A percentile compares a stretch with the other conserved stretches of the same genome.
Evolutionary conservation across 129 eudicot genomes (phyloP).

Genomic region (Centrapalus pauciflorus): DNA sequence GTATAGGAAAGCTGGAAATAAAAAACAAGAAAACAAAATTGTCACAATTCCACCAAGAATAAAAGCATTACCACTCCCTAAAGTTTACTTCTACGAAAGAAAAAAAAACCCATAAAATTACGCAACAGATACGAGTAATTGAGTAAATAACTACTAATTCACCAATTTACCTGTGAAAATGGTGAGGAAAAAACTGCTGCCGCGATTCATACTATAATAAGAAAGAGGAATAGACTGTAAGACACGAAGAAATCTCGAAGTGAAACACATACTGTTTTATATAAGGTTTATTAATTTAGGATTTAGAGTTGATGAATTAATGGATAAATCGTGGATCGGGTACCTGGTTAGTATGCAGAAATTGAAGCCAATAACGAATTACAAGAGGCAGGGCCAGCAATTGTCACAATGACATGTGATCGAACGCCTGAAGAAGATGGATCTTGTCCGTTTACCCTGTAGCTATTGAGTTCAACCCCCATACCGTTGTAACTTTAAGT

Average conservation of each 20-base stretch:
- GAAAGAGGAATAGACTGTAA: background rate
- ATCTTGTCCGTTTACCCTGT: constrained; percentile 9
- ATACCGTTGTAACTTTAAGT: background rate
- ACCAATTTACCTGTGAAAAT: constrained; percentile 30
- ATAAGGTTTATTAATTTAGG: constrained; percentile 8
- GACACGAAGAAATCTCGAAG: background rate
- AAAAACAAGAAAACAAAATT: background rate
- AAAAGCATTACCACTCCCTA: background rate
- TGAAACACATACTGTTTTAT: background rate
- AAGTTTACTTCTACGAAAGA: background rate
- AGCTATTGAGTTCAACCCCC: constrained; percentile 1
- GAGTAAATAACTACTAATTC: background rate
- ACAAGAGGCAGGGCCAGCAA: background rate
- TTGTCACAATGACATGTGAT: constrained; percentile 3
- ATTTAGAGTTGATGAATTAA: background rate
- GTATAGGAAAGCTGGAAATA: constrained; percentile 43
- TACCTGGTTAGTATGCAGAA: constrained; percentile 9
- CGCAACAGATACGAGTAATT: background rate
- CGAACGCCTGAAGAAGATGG: constrained; percentile 5
- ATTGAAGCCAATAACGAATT: background rate
- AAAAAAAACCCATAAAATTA: background rate
- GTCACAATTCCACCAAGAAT: background rate
- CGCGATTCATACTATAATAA: constrained; percentile 13
- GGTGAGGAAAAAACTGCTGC: constrained; percentile 18
- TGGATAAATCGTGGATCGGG: background rate